Evolutionary conservation across 306 rosid species (phyloP), one percentile per base, ranked within the genome.

Genomic region (cucumber (Cucumis sativus)): DNA sequence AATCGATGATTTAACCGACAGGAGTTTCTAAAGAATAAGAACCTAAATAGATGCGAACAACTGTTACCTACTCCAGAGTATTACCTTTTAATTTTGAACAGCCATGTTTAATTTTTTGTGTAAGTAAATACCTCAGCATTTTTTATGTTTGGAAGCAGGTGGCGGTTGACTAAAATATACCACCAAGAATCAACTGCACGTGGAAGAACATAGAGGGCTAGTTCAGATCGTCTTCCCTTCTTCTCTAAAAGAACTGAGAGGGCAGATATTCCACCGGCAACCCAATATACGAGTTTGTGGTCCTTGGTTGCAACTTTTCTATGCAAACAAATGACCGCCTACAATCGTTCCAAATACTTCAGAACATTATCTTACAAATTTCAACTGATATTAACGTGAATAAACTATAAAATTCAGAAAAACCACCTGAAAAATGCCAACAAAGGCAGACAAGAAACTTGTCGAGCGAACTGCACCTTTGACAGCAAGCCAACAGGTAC

Each of bases 131-230:
- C 98, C 98, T 94, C 98, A 12, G 97, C 96, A 76, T 92, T 90
- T 86, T 83, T 94, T 74, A 94, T 78, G 79, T 85, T 77, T 30
- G 98, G 98, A 88, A 95, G 88, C 71, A 92, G 81, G 83, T 92
- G 95, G 82, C 97, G 96, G 77, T 95, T 95, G 75, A 89, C 97
- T 89, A 88, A 83, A 84, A 94, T 92, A 85, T 85, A 87, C 98
- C 98, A 94, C 84, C 91, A 83, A 37, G 98, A 94, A 66, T 89
- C 98, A 81, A 85, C 98, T 10, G 98, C 91, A 63, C 97, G 88
- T 47, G 98, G 98, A 86, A 94, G 97, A 87, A 94, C 98, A 84
- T 94, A 94, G 39, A 92, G 80, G 80, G 98, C 98, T 84, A 92
- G 97, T 84, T 94, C 98, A 74, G 93, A 88, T 47, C 98, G 95